Evolutionary conservation across 345 rosid species (phyloP).

Genomic region (Carallia pectinifolia): DNA sequence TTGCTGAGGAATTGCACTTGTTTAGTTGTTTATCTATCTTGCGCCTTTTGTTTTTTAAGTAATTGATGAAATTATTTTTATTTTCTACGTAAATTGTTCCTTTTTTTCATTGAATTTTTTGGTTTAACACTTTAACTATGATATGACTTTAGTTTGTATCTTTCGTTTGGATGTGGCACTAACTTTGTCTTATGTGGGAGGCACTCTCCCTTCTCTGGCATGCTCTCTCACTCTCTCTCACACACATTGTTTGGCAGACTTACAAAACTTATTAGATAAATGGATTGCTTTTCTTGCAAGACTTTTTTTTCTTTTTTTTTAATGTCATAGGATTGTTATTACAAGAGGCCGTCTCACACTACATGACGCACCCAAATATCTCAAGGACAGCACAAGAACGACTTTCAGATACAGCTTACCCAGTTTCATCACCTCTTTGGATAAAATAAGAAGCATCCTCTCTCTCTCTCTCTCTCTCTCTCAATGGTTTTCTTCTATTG

Average conservation of each 20-base stretch:
- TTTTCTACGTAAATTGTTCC: too few relatives aligned
- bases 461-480: too few relatives aligned
- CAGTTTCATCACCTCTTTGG: background rate
- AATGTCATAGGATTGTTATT: background rate
- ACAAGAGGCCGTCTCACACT: slow-evolving; percentile 10
- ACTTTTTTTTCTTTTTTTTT: slow-evolving; percentile 16
- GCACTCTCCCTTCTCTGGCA: background rate
- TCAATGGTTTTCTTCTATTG: too few relatives aligned
- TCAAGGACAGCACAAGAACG: background rate
- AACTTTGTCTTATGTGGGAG: background rate
- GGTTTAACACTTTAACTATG: background rate
- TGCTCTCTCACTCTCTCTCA: background rate
- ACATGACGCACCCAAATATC: too few relatives aligned
- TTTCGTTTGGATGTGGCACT: slow-evolving; percentile 13
- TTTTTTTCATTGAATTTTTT: background rate
- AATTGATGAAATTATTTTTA: background rate
- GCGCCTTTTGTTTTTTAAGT: background rate
- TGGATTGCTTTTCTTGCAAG: slow-evolving; percentile 41
- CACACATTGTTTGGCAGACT: slow-evolving; percentile 22
- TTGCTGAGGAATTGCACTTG: slow-evolving; percentile 2
- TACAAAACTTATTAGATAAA: slow-evolving; percentile 9
- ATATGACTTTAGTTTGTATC: background rate
- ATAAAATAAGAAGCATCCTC: too few relatives aligned
- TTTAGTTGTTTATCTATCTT: background rate
- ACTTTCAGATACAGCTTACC: slow-evolving; percentile 4